Percentiles rank a stretch among this genome's conserved stretches.
Conservation (phyloP, 176 grass and related monocot genomes). For the Eragrostis nindensis region DNA sequence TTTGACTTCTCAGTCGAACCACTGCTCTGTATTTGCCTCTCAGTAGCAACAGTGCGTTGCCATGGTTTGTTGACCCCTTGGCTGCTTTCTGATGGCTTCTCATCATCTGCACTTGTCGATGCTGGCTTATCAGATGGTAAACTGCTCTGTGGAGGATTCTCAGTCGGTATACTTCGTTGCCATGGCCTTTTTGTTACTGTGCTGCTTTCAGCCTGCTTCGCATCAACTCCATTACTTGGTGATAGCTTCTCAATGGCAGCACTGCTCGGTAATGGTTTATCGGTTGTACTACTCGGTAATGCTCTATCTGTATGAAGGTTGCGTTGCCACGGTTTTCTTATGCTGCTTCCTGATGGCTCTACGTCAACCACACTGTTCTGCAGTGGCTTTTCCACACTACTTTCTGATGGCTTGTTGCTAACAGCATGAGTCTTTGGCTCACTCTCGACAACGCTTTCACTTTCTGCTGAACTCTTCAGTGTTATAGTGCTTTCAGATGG, state of each 20-base stretch:
- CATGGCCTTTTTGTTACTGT: slow-evolving; percentile 37
- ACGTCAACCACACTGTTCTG: slow-evolving; percentile 42
- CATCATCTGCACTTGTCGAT: slow-evolving; percentile 31
- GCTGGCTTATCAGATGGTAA: slow-evolving; percentile 37
- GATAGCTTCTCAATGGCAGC: slow-evolving; percentile 45
- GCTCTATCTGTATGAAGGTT: slow-evolving; percentile 39
- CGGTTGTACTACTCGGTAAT: slow-evolving; percentile 20
- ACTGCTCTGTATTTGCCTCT: slow-evolving; percentile 46
- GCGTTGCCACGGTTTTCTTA: slow-evolving; percentile 53
- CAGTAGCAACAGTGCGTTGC: slow-evolving; percentile 42
- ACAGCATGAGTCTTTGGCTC: slow-evolving; percentile 34
- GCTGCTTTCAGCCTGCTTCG: slow-evolving; percentile 39
- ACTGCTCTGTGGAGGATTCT: slow-evolving; percentile 37
- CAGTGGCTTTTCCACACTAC: slow-evolving; percentile 30
- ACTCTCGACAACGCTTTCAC: slow-evolving; percentile 21
- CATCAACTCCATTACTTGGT: slow-evolving; percentile 43
- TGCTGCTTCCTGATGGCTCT: slow-evolving; percentile 41
- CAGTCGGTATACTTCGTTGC: slow-evolving; percentile 30
- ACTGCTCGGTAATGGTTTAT: slow-evolving; percentile 33
- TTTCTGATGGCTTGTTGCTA: slow-evolving; percentile 38
- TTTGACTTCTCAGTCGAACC: slow-evolving; percentile 33
- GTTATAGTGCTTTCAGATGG: slow-evolving; percentile 35
- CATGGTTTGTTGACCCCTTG: slow-evolving; percentile 44
- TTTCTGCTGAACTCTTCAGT: slow-evolving; percentile 27
- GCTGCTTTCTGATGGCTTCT: slow-evolving; percentile 47